phyloP scores from a whole-genome alignment of 176 grass and related monocot genomes.

The Oryza brachyantha region DNA sequence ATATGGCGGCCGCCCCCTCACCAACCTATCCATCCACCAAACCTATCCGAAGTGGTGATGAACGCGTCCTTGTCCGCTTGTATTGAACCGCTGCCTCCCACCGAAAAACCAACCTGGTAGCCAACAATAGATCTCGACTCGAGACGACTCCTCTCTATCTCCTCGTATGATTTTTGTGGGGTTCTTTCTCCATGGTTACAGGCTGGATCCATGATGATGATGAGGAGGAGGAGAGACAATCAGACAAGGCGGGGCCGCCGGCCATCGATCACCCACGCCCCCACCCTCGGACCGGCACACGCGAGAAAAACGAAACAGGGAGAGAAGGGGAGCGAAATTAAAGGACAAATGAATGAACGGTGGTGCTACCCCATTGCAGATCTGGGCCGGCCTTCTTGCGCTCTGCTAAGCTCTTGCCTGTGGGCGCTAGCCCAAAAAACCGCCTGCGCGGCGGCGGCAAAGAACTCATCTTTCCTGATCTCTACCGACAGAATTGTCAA shows the following conservation, averaged over 20 bases:
- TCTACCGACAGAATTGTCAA: neutral
- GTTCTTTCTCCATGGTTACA: conserved; percentile 12
- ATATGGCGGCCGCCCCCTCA: neutral
- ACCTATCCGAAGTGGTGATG: neutral
- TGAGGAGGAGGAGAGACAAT: conserved; percentile 1
- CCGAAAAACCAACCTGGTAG: conserved; percentile 10
- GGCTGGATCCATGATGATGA: conserved; percentile 42
- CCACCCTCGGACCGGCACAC: neutral
- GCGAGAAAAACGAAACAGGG: neutral
- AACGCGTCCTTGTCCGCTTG: neutral
- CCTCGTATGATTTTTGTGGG: neutral
- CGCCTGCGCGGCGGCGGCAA: neutral
- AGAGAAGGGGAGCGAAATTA: neutral
- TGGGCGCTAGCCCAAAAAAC: neutral
- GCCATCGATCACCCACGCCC: neutral
- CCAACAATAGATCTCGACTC: conserved; percentile 8
- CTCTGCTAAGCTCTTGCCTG: neutral
- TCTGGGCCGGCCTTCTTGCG: conserved; percentile 8
- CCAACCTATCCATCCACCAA: neutral
- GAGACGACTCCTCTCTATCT: neutral
- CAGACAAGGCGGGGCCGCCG: too few relatives aligned
- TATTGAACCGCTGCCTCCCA: conserved; percentile 5
- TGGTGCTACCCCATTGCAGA: conserved; percentile 22
- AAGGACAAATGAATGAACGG: neutral
- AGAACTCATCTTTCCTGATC: neutral